phyloP scores from a whole-genome alignment of 805 yeast genomes.

The Wickerhamiella slavikovae region DNA sequence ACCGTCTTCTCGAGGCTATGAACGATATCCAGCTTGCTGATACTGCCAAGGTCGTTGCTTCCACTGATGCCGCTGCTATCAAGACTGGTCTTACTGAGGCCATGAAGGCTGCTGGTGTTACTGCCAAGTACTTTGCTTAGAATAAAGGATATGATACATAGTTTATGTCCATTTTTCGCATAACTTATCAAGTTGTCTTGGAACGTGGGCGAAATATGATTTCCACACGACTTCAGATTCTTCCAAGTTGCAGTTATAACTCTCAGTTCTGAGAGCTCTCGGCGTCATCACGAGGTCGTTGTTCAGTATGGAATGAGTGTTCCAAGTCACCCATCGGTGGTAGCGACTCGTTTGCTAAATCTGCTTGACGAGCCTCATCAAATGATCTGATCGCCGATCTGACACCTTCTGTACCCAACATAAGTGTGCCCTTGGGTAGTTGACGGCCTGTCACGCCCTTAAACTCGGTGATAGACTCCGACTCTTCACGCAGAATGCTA shows the following conservation, averaged over 20 bases:
- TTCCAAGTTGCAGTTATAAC: no score
- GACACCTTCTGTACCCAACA: constrained; percentile 68
- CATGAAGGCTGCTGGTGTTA: constrained; percentile 8
- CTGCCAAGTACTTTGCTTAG: constrained; percentile 14
- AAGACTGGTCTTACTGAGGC: constrained; percentile 15
- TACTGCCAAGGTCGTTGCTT: constrained; percentile 49
- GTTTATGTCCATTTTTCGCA: no score
- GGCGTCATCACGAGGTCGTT: no score
- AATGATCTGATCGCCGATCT: constrained; percentile 47
- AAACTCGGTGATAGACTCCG: constrained; percentile 66
- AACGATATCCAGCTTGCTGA: constrained; percentile 60
- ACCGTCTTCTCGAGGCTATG: constrained; percentile 53
- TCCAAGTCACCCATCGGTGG: no score
- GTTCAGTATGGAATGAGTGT: no score
- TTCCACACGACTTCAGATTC: no score
- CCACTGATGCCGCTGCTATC: constrained; percentile 34
- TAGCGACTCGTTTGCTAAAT: constrained; percentile 62
- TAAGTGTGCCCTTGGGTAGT: constrained; percentile 68
- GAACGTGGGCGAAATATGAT: no score
- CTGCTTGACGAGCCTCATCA: constrained; percentile 67
- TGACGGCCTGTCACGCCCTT: constrained; percentile 54
- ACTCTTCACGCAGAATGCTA: constrained; percentile 67
- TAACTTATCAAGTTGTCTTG: no score
- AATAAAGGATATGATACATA: no score
- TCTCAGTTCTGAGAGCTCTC: no score